Evolutionary conservation across 2,329 filamentous ascomycete genomes (phyloP), one percentile per base, ranked within the genome.

Genomic region (Fusarium napiforme): DNA sequence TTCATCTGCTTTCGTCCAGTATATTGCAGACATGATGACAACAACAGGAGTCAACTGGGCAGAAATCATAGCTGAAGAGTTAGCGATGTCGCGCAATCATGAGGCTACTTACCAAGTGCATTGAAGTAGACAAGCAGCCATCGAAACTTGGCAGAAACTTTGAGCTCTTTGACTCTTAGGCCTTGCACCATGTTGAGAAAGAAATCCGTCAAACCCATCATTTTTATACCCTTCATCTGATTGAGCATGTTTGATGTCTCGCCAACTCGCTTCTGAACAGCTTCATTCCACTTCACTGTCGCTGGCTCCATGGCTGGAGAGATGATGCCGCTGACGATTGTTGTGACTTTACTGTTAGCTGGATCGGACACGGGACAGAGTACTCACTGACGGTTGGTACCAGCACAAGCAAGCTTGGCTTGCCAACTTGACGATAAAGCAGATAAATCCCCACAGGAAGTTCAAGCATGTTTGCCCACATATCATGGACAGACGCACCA

Each of bases 161-260:
- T 76, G n/a, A 86, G 70, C 69, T 85, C 84, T 3, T 77, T 59
- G 2, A 81, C 73, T 18, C 84, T 78, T 1, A 85, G 68, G 18
- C 75, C 60, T 42, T 84, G 83, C 2, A 85, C 65, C 21, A 79
- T 75, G 4, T 68, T 46, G 8, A 75, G 72, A 28, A 85, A 73
- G 36, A 76, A 79, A 34, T 80, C 77, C 3, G 79, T 80, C 9
- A 85, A 77, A 0, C 84, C 85, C 72, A 82, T 82, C 81, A 86
- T 84, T 53, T 85, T 86, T 61, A 86, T 77, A 5, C 81, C 80
- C 62, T 85, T 85, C 70, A 86, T 85, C 16, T 81, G 79, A 7
- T 74, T 76, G 3, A 86, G 78, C 76, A 84, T 83, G n/a, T 76
- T 78, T 11, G 83, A 80, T 1, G 83, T 84, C 34, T 81, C 76